Conservation (phyloP, 208 protist genomes). For the Phytomonas sp. region DNA sequence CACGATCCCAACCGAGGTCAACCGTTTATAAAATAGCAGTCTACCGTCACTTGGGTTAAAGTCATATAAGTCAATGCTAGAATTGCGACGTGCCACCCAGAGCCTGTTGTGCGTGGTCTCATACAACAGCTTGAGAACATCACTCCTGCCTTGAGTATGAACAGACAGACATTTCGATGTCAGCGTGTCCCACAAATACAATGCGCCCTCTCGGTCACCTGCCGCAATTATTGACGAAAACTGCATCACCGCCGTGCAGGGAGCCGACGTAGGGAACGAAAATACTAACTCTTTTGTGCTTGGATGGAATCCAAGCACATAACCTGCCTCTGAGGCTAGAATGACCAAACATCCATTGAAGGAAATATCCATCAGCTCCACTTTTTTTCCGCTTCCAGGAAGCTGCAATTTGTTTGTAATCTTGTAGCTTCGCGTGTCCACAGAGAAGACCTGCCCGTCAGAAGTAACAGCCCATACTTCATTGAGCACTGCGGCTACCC, state of each 20-base stretch:
- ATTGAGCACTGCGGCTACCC: constrained; percentile 33
- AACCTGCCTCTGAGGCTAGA: constrained; percentile 35
- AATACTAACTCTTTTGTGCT: constrained; percentile 25
- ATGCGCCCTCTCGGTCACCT: constrained; percentile 38
- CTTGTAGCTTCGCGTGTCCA: constrained; percentile 16
- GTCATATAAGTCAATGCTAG: constrained; percentile 53
- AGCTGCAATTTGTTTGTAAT: constrained; percentile 14
- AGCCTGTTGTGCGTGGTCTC: constrained; percentile 47
- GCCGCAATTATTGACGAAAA: constrained; percentile 45
- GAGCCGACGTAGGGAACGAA: constrained; percentile 25
- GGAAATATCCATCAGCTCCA: constrained; percentile 29
- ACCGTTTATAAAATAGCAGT: constrained; percentile 15
- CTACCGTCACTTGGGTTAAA: constrained; percentile 9
- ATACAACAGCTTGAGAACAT: constrained; percentile 35
- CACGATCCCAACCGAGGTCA: constrained; percentile 28
- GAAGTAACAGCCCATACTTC: constrained; percentile 56
- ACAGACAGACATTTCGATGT: constrained; percentile 21
- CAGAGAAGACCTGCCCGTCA: constrained; percentile 38
- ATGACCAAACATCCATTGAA: constrained; percentile 51
- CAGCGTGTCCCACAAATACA: constrained; percentile 48
- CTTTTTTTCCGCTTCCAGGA: constrained; percentile 32
- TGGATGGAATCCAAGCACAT: constrained; percentile 39
- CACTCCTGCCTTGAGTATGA: constrained; percentile 30
- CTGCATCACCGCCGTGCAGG: constrained; percentile 42
- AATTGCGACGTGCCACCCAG: constrained; percentile 55